Percentiles rank a stretch among this genome's conserved stretches.
phyloP scores from a whole-genome alignment of 805 yeast genomes.

The Suhomyces kilbournensis region DNA sequence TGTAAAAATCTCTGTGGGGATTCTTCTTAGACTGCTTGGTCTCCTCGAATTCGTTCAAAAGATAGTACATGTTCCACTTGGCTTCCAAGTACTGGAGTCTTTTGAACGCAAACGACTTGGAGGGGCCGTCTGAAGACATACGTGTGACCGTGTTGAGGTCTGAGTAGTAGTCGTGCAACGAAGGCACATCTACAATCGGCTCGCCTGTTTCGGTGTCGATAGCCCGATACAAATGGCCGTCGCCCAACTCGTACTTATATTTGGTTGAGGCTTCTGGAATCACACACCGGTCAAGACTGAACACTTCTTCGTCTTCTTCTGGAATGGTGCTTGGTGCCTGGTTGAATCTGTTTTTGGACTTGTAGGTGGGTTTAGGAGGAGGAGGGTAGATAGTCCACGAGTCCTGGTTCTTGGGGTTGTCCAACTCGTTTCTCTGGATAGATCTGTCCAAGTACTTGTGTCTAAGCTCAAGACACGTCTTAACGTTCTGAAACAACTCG shows the following conservation, averaged over 20 bases:
- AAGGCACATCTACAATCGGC: constrained; percentile 63
- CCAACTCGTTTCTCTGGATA: constrained; percentile 58
- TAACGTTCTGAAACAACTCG: constrained; percentile 59
- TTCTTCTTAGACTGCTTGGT: constrained; percentile 84
- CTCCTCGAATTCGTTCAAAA: constrained; percentile 91
- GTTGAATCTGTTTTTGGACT: constrained; percentile 57
- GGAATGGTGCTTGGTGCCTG: constrained; percentile 34
- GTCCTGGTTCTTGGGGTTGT: constrained; percentile 78
- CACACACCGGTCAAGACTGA: constrained; percentile 53
- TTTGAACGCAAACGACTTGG: constrained; percentile 93
- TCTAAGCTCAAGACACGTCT: constrained; percentile 68
- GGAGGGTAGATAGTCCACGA: constrained; percentile 85
- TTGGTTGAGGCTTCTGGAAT: constrained; percentile 51
- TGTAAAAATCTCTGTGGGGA: constrained; percentile 96
- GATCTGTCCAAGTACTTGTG: constrained; percentile 71
- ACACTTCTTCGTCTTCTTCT: constrained; percentile 46
- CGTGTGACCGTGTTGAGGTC: constrained; percentile 74
- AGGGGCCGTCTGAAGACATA: constrained; percentile 90
- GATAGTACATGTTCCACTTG: constrained; percentile 87
- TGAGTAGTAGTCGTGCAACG: constrained; percentile 76
- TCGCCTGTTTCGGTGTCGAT: constrained; percentile 33
- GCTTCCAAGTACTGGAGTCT: constrained; percentile 93
- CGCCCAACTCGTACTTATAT: constrained; percentile 47
- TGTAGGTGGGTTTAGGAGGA: constrained; percentile 84
- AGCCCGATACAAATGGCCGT: constrained; percentile 70